These are phyloP conservation scores for Murraya paniculata DNA, from an alignment of 345 rosid genomes.

Conservation along the genomic window DNA sequence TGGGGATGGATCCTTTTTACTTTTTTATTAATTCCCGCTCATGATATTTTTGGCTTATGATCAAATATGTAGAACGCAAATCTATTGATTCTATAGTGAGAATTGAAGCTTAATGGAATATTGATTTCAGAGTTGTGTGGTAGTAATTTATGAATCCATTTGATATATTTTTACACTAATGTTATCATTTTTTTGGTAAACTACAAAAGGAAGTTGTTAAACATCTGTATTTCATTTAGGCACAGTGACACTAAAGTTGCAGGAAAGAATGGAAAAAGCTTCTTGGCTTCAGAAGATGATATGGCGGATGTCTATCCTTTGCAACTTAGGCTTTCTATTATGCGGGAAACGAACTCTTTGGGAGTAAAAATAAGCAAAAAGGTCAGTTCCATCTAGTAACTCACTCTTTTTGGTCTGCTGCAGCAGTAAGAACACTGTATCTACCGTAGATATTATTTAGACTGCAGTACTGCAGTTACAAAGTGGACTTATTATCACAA, in stretches of 20 bases:
- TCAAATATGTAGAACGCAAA: neutral
- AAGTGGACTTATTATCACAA: neutral
- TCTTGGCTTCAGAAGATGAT: conserved; percentile 83
- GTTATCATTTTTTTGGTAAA: neutral
- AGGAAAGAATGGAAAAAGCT: conserved; percentile 60
- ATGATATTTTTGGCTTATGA: neutral
- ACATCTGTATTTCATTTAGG: conserved; percentile 40
- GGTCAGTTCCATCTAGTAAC: conserved; percentile 31
- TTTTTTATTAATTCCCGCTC: neutral
- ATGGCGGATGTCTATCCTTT: conserved; percentile 93
- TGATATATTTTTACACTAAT: neutral
- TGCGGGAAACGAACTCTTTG: conserved; percentile 59
- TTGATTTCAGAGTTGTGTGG: neutral
- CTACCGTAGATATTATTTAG: neutral
- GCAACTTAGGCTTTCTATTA: conserved; percentile 75
- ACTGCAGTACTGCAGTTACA: neutral
- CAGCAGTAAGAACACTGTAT: neutral
- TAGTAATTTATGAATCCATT: conserved; percentile 15
- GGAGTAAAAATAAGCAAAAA: conserved; percentile 91
- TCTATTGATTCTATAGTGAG: neutral
- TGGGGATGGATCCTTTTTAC: neutral
- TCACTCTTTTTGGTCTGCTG: conserved; percentile 4
- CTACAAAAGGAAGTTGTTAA: neutral
- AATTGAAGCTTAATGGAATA: neutral
- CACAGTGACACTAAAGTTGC: conserved; percentile 73